Evolutionary conservation across 2,329 filamentous ascomycete genomes (phyloP).

Genomic region (Aspergillus cejpii): DNA sequence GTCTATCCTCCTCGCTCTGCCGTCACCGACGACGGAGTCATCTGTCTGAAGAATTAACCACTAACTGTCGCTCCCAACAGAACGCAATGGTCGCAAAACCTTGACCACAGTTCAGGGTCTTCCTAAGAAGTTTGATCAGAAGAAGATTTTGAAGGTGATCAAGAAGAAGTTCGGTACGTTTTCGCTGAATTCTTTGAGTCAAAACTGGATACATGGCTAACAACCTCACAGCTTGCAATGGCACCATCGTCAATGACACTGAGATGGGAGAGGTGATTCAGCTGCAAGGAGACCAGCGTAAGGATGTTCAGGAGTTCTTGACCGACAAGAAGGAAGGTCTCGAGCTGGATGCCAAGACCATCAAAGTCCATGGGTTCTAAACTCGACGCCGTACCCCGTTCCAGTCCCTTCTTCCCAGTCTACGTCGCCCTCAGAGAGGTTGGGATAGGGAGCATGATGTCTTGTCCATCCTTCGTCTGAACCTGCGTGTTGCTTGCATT

Average conservation of each 20-base stretch:
- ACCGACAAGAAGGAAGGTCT: slow-evolving; percentile 92
- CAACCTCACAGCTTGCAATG: slow-evolving; percentile 77
- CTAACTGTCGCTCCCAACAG: slow-evolving; percentile 46
- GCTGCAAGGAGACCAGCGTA: slow-evolving; percentile 98
- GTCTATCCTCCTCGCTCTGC: slow-evolving; percentile 25
- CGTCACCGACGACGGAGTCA: slow-evolving; percentile 4
- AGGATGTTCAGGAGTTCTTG: slow-evolving; percentile 97
- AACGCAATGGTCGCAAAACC: slow-evolving; percentile 99
- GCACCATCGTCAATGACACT: slow-evolving; percentile 91
- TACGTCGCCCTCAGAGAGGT: slow-evolving; percentile 34
- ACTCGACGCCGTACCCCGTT: slow-evolving; percentile 37
- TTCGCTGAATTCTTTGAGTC: background rate
- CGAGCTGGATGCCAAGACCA: slow-evolving; percentile 90
- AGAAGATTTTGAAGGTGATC: slow-evolving; percentile 99
- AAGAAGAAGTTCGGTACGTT: slow-evolving; percentile 94
- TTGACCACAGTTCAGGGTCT: slow-evolving; percentile 99
- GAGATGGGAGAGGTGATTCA: slow-evolving; percentile 99
- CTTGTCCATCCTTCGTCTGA: slow-evolving; percentile 22
- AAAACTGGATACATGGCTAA: slow-evolving; percentile 14
- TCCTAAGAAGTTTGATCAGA: slow-evolving; percentile 97
- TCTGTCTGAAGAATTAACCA: slow-evolving; percentile 6
- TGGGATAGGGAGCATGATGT: slow-evolving; percentile 30
- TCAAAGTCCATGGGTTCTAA: slow-evolving; percentile 64
- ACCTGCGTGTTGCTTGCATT: slow-evolving; percentile 14
- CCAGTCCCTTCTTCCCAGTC: slow-evolving; percentile 41